phyloP scores from a whole-genome alignment of 1,139 yeast species.

The Pichiaceae sp. region DNA sequence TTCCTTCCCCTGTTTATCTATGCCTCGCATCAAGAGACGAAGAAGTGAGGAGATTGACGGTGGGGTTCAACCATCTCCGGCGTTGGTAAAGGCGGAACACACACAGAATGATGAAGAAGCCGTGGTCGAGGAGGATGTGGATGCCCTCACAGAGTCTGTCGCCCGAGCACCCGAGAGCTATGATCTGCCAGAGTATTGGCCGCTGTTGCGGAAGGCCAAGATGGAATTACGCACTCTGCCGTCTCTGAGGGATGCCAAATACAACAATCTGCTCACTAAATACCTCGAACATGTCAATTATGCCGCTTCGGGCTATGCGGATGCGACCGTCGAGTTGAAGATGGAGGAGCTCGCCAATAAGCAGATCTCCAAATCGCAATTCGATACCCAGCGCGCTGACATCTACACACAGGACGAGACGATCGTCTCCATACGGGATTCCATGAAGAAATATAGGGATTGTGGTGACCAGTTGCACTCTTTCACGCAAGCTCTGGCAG shows the following conservation, averaged over 20 bases:
- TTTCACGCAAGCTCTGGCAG: slow-evolving; percentile 3
- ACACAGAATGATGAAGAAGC: not conserved
- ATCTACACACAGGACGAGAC: slow-evolving; percentile 9
- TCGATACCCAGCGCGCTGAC: slow-evolving; percentile 5
- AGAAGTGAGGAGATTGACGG: not conserved
- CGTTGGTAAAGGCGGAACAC: not conserved
- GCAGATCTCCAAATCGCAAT: slow-evolving; percentile 9
- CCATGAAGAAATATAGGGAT: slow-evolving; percentile 3
- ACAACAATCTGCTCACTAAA: slow-evolving; percentile 5
- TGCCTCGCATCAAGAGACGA: too few species aligned
- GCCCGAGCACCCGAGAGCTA: too few species aligned
- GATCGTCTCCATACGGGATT: slow-evolving; percentile 6
- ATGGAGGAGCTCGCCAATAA: slow-evolving; percentile 1
- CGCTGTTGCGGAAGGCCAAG: slow-evolving; percentile 6
- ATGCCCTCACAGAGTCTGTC: too few species aligned
- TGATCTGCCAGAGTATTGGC: slow-evolving; percentile 16
- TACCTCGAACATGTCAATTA: not conserved
- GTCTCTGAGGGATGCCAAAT: not conserved
- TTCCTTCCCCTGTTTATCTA: not conserved
- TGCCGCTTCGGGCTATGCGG: not conserved
- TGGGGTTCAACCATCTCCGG: not conserved
- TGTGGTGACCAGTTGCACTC: not conserved
- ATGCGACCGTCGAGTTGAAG: not conserved
- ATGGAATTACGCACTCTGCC: not conserved
- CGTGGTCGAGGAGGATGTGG: too few species aligned